These are phyloP conservation scores for Lactarius pseudohatsudake DNA, from an alignment of 768 basidiomycete genomes.

Conservation along the genomic window DNA sequence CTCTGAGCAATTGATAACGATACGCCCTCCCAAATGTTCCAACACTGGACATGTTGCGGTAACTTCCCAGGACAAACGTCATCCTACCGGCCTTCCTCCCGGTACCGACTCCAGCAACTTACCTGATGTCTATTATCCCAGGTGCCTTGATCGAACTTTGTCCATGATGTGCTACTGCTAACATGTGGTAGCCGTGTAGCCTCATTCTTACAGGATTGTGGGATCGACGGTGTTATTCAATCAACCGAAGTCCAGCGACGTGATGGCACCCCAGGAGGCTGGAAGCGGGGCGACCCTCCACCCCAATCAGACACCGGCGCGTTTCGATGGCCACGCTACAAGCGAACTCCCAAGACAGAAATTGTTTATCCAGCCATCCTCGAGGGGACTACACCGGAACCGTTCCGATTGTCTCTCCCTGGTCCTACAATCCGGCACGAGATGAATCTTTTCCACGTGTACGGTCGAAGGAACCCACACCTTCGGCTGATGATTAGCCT, in stretches of 20 bases:
- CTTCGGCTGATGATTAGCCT: slow-evolving; percentile 14
- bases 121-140: slow-evolving; percentile 25
- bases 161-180: not conserved
- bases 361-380: slow-evolving; percentile 24
- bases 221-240: slow-evolving; percentile 27
- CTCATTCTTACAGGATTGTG: slow-evolving; percentile 14
- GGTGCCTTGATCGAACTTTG: slow-evolving; percentile 2
- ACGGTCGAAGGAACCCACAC: slow-evolving; percentile 10
- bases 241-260: slow-evolving; percentile 18
- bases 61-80: slow-evolving; percentile 8
- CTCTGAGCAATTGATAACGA: not conserved
- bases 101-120: slow-evolving; percentile 4
- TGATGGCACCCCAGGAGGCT: not conserved
- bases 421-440: slow-evolving; percentile 17
- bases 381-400: slow-evolving; percentile 20
- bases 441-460: slow-evolving; percentile 15
- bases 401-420: slow-evolving; percentile 24
- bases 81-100: slow-evolving; percentile 11
- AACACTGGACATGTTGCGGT: not conserved
- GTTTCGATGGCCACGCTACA: slow-evolving; percentile 25
- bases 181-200: slow-evolving; percentile 20
- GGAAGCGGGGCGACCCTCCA: slow-evolving; percentile 17
- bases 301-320: slow-evolving; percentile 9
- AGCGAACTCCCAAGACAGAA: slow-evolving; percentile 12
- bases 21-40: not conserved